These are phyloP conservation scores for Isabelozyma rhagii DNA, from an alignment of 805 yeast species.

Conservation along the genomic window DNA sequence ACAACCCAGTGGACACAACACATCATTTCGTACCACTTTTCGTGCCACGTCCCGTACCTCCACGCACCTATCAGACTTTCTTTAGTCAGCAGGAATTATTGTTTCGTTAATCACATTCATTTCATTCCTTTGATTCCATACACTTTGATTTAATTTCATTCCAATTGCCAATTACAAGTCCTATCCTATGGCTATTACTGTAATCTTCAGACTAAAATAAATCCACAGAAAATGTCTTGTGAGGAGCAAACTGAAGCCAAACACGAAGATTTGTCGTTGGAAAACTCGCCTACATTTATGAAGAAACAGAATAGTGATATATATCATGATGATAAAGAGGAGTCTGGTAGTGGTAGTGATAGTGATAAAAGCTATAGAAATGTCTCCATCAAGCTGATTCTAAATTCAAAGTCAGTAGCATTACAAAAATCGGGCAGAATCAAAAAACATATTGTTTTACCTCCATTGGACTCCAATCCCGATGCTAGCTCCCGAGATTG, in stretches of 20 bases:
- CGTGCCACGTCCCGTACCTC: too few species aligned
- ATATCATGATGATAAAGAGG: not conserved
- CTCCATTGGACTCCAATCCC: not conserved
- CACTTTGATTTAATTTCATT: too few species aligned
- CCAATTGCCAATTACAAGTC: not conserved
- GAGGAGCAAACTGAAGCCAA: not conserved
- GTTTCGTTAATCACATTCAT: too few species aligned
- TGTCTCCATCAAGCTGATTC: slow-evolving; percentile 13
- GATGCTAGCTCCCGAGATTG: not conserved
- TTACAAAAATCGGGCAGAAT: not conserved
- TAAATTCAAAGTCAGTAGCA: slow-evolving; percentile 2
- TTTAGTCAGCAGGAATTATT: too few species aligned
- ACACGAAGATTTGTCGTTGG: not conserved
- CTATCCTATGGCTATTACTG: not conserved
- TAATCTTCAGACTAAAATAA: not conserved
- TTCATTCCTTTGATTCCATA: not conserved
- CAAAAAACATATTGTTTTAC: not conserved
- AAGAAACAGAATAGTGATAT: not conserved
- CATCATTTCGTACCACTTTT: too few species aligned
- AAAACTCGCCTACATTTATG: not conserved
- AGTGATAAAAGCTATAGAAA: slow-evolving; percentile 5
- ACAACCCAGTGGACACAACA: too few species aligned
- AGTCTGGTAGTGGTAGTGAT: not conserved
- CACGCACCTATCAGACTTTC: too few species aligned
- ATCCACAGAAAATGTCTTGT: not conserved